Percentiles rank a stretch among this genome's conserved stretches.
These are phyloP conservation scores for Tricholoma furcatifolium DNA, from an alignment of 768 basidiomycete genomes.

Conservation along the genomic window DNA sequence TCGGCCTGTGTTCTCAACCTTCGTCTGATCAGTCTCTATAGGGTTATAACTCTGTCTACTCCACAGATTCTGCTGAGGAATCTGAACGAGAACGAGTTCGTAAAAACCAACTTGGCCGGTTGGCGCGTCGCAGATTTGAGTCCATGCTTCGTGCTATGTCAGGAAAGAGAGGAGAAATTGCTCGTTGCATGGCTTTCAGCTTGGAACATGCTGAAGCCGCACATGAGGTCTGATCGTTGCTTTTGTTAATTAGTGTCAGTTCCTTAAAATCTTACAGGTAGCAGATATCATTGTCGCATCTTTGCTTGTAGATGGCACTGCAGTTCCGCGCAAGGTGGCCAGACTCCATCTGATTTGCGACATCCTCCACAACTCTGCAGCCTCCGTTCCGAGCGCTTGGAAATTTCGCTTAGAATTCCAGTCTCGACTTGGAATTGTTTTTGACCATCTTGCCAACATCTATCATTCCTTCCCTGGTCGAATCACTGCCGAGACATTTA, in stretches of 20 bases:
- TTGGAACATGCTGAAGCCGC: slow-evolving; percentile 96
- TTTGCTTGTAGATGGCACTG: slow-evolving; percentile 84
- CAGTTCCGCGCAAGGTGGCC: slow-evolving; percentile 96
- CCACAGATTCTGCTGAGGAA: slow-evolving; percentile 93
- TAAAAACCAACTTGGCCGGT: slow-evolving; percentile 74
- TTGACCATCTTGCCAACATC: slow-evolving; percentile 92
- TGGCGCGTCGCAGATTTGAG: slow-evolving; percentile 85
- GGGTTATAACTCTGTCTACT: slow-evolving; percentile 88
- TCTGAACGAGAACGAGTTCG: slow-evolving; percentile 82
- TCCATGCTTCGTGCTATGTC: slow-evolving; percentile 85
- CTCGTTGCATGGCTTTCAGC: slow-evolving; percentile 95
- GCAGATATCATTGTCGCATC: slow-evolving; percentile 90
- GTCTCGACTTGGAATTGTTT: slow-evolving; percentile 85
- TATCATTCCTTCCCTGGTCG: slow-evolving; percentile 95
- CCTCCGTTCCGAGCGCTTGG: slow-evolving; percentile 94
- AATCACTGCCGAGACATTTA: slow-evolving; percentile 96
- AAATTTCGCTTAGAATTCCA: slow-evolving; percentile 96
- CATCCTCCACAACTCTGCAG: slow-evolving; percentile 96
- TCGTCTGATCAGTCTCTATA: slow-evolving; percentile 24
- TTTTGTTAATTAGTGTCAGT: not conserved
- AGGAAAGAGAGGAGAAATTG: slow-evolving; percentile 87
- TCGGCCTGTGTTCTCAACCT: not conserved
- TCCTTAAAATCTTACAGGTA: slow-evolving; percentile 49
- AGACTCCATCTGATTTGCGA: slow-evolving; percentile 95
- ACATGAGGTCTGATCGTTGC: slow-evolving; percentile 61